Evolutionary conservation across 257 asterid species (phyloP), one percentile per base, ranked within the genome.

Genomic region (Ilex asprella): DNA sequence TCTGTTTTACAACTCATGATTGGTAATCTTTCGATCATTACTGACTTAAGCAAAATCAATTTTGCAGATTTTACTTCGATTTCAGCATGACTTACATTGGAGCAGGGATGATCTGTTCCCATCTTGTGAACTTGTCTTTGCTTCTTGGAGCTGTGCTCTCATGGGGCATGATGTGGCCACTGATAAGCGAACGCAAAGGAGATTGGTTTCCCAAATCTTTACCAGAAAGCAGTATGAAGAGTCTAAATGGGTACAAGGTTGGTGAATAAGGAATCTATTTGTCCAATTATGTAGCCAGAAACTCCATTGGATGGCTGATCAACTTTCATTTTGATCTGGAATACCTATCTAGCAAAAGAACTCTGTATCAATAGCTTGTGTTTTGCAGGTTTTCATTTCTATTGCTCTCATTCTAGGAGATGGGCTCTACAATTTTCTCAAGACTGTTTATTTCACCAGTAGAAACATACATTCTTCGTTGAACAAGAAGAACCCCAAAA

Each of bases 101-200:
- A 58, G 86, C 86, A 31, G 84, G 86, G 56, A 81, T 81, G 86
- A 75, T 81, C 46, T 81, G 84, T 68, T 75, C 86, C 63, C 86
- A 81, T 62, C 74, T 81, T 27, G 86, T 81, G 68, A 81, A 78
- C 65, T 66, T 75, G 16, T 81, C 86, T 58, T 70, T 77, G 76
- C 79, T 81, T 30, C 70, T 72, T 43, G 86, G 86, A 70, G 86
- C 86, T 0, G 73, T 81, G 61, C 67, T 78, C 41, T 81, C 86
- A 35, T 81, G 81, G 81, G 84, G 86, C 12, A 52, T 81, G 10
- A 81, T 81, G 81, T 81, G 86, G 86, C 86, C 86, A 10, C 60
- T 81, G 30, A 75, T 81, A 60, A 54, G 75, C 0, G 52, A 57
- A 5, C 72, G 57, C 39, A 81, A 81, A 65, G 86, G 86, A 29